phyloP scores from a whole-genome alignment of 2,329 filamentous ascomycete genomes.

The Rutstroemia sp. region DNA sequence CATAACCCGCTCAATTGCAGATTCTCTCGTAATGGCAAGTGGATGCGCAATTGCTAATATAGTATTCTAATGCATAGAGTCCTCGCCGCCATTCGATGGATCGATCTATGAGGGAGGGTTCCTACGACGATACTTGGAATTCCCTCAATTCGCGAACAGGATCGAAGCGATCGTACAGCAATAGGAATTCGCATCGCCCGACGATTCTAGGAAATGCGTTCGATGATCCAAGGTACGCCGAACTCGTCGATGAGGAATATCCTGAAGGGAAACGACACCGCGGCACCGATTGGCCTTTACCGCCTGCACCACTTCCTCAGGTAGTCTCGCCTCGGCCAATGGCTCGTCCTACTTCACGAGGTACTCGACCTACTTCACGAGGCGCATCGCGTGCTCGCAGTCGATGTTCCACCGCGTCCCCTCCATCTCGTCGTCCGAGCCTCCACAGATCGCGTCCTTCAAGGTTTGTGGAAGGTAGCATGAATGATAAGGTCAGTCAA shows the following conservation, averaged over 20 bases:
- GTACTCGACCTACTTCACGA: background rate
- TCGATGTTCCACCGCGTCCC: conserved; percentile 24
- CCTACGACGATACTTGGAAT: background rate
- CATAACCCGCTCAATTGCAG: too few relatives aligned
- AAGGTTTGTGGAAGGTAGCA: conserved; percentile 69
- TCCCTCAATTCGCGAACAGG: conserved; percentile 13
- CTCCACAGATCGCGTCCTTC: conserved; percentile 47
- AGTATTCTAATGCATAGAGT: background rate
- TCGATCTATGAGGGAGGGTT: conserved; percentile 9
- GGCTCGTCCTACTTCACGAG: background rate
- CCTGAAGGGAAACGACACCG: conserved; percentile 36
- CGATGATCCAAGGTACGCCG: conserved; percentile 25
- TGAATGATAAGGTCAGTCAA: conserved; percentile 72
- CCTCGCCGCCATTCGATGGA: conserved; percentile 13
- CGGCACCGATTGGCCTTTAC: conserved; percentile 37
- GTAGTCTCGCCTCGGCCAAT: conserved; percentile 4
- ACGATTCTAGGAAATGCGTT: conserved; percentile 21
- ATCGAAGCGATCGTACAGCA: conserved; percentile 29
- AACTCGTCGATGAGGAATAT: conserved; percentile 14
- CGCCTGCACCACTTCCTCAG: conserved; percentile 7
- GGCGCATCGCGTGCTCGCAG: conserved; percentile 16
- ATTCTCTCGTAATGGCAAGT: too few relatives aligned
- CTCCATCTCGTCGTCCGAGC: conserved; percentile 16
- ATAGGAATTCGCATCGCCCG: conserved; percentile 21
- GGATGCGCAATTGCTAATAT: background rate